Evolutionary conservation across 2,329 filamentous ascomycete genomes (phyloP).

Genomic region (Setomelanomma holmii): DNA sequence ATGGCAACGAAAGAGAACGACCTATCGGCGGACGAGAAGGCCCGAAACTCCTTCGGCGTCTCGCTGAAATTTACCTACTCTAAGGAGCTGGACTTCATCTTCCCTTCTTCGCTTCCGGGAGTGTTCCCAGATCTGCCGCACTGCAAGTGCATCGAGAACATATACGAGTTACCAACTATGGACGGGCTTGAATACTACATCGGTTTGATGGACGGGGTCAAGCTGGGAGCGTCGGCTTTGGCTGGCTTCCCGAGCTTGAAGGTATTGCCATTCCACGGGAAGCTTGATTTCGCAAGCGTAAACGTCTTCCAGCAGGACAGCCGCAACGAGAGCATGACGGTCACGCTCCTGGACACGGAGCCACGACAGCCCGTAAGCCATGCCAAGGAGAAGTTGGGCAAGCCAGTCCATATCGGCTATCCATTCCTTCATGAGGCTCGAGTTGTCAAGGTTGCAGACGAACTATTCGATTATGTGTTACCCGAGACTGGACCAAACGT

Average conservation of each 20-base stretch:
- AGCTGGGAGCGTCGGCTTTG: conserved; percentile 81
- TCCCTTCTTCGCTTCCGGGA: conserved; percentile 85
- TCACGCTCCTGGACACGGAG: conserved; percentile 81
- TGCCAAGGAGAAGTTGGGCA: conserved; percentile 81
- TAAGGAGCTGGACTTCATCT: conserved; percentile 76
- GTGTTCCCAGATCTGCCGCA: conserved; percentile 87
- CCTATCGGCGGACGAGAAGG: conserved; percentile 78
- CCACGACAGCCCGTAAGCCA: conserved; percentile 71
- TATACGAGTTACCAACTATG: conserved; percentile 91
- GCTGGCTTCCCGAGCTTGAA: conserved; percentile 93
- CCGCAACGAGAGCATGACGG: conserved; percentile 93
- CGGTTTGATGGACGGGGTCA: conserved; percentile 82
- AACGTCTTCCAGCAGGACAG: conserved; percentile 96
- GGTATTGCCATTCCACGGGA: conserved; percentile 81
- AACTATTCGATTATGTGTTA: conserved; percentile 86
- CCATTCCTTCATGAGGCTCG: conserved; percentile 95
- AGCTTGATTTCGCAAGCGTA: conserved; percentile 85
- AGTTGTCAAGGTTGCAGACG: conserved; percentile 86
- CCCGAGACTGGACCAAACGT: conserved; percentile 68
- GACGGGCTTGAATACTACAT: conserved; percentile 87
- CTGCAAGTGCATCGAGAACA: conserved; percentile 93
- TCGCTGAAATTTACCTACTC: conserved; percentile 92
- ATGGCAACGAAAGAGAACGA: conserved; percentile 85
- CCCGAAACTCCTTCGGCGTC: conserved; percentile 88
- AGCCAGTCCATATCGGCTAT: conserved; percentile 89